Conservation (phyloP, 768 basidiomycete species). For the Solioccasus polychromus region DNA sequence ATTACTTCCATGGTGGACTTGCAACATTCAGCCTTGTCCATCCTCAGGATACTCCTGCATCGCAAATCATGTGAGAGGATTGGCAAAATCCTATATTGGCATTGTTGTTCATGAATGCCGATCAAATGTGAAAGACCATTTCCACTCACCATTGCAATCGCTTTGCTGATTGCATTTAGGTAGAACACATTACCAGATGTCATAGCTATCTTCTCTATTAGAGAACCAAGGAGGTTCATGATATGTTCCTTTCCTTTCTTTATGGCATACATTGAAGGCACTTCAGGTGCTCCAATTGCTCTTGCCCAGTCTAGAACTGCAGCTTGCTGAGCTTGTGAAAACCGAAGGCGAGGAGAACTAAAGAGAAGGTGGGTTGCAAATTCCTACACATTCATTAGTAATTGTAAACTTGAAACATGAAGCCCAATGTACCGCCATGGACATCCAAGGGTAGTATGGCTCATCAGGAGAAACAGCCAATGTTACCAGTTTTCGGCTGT, state of each 20-base stretch:
- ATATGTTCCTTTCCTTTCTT: constrained; percentile 1
- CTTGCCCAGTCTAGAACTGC: constrained; percentile 29
- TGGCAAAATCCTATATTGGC: constrained; percentile 22
- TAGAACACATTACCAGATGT: constrained; percentile 28
- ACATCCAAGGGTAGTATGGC: constrained; percentile 9
- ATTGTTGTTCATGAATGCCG: not conserved
- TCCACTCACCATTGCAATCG: constrained; percentile 10
- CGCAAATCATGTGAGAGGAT: constrained; percentile 13
- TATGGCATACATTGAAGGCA: constrained; percentile 18
- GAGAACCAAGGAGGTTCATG: constrained; percentile 16
- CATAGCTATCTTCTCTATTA: constrained; percentile 17
- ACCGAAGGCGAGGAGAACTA: constrained; percentile 26
- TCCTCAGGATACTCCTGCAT: constrained; percentile 15
- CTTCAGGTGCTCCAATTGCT: constrained; percentile 20
- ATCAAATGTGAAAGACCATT: not conserved
- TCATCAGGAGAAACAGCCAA: not conserved
- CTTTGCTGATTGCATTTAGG: constrained; percentile 7
- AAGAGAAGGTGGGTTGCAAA: constrained; percentile 29
- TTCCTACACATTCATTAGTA: constrained; percentile 9
- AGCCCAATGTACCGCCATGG: not conserved
- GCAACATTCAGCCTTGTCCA: constrained; percentile 4
- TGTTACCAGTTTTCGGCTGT: not conserved
- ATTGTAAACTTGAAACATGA: not conserved
- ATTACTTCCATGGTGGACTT: constrained; percentile 26
- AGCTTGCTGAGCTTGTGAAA: constrained; percentile 26